Conservation (phyloP, 2,329 filamentous ascomycete species). For the Monosporascus sp. region DNA sequence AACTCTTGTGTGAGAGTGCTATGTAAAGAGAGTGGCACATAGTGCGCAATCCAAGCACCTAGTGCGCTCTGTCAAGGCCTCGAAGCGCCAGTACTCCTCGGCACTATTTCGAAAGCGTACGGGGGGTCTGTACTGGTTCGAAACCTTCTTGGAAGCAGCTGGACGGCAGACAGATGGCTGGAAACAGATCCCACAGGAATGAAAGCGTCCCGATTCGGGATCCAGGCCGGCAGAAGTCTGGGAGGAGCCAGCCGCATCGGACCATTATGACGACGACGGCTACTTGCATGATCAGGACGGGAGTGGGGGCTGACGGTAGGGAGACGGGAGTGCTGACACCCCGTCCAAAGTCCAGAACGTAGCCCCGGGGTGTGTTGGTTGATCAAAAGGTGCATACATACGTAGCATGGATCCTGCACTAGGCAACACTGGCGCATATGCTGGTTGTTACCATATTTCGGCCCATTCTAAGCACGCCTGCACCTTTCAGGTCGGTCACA, state of each 20-base stretch:
- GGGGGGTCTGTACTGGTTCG: background rate
- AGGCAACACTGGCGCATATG: background rate
- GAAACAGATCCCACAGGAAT: background rate
- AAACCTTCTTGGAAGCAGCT: background rate
- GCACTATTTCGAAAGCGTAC: background rate
- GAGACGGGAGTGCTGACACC: background rate
- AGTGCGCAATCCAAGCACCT: background rate
- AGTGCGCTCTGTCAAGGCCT: background rate
- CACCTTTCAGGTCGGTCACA: too few relatives aligned
- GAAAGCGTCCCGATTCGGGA: background rate
- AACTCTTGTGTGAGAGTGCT: background rate
- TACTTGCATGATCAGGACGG: background rate
- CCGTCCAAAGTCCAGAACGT: background rate
- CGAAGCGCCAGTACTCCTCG: background rate
- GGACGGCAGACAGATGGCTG: background rate
- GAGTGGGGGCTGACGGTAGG: background rate
- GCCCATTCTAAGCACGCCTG: too few relatives aligned
- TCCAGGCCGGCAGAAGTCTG: background rate
- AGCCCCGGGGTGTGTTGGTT: background rate
- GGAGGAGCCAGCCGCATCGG: background rate
- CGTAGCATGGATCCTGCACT: background rate
- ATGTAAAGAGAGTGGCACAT: background rate
- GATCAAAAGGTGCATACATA: background rate
- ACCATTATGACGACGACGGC: background rate
- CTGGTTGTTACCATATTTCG: background rate